Evolutionary conservation across 2,329 filamentous ascomycete species (phyloP).

Genomic region (Colletotrichum nymphaeae): DNA sequence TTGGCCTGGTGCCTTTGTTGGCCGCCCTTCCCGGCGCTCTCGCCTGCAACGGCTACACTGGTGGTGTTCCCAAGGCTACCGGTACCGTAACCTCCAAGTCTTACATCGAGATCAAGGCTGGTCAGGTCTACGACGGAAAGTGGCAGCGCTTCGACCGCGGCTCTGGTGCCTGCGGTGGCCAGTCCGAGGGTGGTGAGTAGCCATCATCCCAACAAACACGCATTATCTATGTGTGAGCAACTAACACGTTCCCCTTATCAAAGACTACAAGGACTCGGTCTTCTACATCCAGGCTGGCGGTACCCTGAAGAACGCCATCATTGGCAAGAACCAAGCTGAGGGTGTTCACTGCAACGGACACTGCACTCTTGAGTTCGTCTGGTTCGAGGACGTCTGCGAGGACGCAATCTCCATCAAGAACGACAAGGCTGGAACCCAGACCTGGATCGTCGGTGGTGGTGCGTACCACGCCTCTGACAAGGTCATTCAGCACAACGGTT

Average conservation of each 20-base stretch:
- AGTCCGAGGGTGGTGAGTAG: constrained; percentile 52
- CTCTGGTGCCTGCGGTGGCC: constrained; percentile 52
- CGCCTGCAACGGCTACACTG: constrained; percentile 45
- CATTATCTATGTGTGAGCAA: neutral
- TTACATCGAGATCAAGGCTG: constrained; percentile 42
- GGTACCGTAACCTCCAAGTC: constrained; percentile 39
- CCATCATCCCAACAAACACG: rapidly evolving
- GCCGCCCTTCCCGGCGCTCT: constrained; percentile 41
- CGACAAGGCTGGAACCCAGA: constrained; percentile 27
- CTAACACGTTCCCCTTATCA: constrained; percentile 27
- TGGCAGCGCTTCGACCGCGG: constrained; percentile 53
- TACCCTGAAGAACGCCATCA: constrained; percentile 59
- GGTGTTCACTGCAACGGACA: constrained; percentile 57
- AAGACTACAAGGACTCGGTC: constrained; percentile 53
- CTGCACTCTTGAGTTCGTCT: constrained; percentile 50
- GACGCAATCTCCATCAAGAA: constrained; percentile 40
- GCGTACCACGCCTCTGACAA: constrained; percentile 58
- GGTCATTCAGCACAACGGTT: constrained; percentile 60
- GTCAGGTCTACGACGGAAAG: constrained; percentile 47
- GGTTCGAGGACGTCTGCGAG: constrained; percentile 43
- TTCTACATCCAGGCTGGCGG: constrained; percentile 55
- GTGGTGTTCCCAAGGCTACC: constrained; percentile 44
- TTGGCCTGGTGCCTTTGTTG: constrained; percentile 40
- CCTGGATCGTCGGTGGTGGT: constrained; percentile 50
- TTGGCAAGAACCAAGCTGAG: constrained; percentile 52